Percentiles rank a stretch among this genome's conserved stretches.
Conservation (phyloP, 345 rosid genomes). For the Microthlaspi erraticum region DNA sequence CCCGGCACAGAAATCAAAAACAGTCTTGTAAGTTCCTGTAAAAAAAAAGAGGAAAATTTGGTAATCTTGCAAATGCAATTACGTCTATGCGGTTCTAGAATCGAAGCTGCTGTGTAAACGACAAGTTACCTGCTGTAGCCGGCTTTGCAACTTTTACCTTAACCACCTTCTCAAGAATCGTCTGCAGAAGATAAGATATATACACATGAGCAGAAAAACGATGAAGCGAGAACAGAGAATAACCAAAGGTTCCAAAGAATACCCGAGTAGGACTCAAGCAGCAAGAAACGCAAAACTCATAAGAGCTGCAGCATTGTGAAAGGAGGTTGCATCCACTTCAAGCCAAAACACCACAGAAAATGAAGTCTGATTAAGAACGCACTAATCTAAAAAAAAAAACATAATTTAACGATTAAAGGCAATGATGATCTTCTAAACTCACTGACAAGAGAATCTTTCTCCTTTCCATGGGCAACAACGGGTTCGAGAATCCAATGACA, state of each 20-base stretch:
- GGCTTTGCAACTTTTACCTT: constrained; percentile 84
- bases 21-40: constrained; percentile 68
- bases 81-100: neutral
- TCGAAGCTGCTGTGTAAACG: constrained; percentile 1
- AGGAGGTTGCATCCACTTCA: constrained; percentile 80
- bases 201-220: constrained; percentile 24
- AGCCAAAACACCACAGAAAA: constrained; percentile 27
- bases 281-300: constrained; percentile 94
- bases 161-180: constrained; percentile 56
- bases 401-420: neutral
- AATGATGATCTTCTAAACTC: constrained; percentile 47
- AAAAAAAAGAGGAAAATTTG: constrained; percentile 4
- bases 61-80: constrained; percentile 16
- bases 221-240: constrained; percentile 31
- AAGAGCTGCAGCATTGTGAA: constrained; percentile 82
- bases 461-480: constrained; percentile 85
- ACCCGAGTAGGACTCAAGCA: constrained; percentile 80
- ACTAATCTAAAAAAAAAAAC: neutral
- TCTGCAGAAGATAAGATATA: constrained; percentile 52
- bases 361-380: constrained; percentile 23
- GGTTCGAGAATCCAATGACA: constrained; percentile 73
- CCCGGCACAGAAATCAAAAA: constrained; percentile 94
- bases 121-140: constrained; percentile 69
- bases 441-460: constrained; percentile 93
- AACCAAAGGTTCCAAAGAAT: constrained; percentile 31